Conservation (phyloP, 176 grass and related monocot species). For the Oryza meyeriana region DNA sequence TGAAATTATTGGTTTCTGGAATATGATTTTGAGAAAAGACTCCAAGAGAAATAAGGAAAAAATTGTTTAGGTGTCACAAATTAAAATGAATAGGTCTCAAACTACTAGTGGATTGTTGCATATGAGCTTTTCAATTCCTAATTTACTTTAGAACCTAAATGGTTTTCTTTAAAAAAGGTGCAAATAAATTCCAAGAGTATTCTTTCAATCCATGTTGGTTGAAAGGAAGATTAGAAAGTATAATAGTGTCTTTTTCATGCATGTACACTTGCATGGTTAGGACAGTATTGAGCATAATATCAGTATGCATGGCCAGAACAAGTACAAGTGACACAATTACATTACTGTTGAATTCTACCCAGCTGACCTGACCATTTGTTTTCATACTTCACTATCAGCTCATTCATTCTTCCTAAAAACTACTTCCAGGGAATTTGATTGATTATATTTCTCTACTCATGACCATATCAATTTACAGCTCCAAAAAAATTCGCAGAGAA, state of each 20-base stretch:
- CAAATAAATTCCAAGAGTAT: background rate
- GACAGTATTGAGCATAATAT: background rate
- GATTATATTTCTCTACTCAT: background rate
- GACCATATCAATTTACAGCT: background rate
- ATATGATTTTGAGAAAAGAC: background rate
- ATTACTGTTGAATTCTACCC: background rate
- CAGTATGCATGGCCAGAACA: background rate
- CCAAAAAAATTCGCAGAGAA: background rate
- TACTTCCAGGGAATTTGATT: background rate
- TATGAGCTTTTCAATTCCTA: background rate
- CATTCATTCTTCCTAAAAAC: conserved; percentile 13
- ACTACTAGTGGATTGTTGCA: background rate
- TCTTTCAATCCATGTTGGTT: background rate
- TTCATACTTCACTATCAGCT: conserved; percentile 7
- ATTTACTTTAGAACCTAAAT: too few relatives aligned
- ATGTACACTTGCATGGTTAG: conserved; percentile 18
- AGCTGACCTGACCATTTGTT: background rate
- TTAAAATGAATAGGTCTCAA: background rate
- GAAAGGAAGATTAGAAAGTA: background rate
- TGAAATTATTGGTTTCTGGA: background rate
- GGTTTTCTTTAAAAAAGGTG: background rate
- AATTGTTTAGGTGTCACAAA: background rate
- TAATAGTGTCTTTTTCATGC: background rate
- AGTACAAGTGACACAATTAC: background rate
- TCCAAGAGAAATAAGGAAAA: too few relatives aligned